These are phyloP conservation scores for Tricholoma furcatifolium DNA, from an alignment of 768 basidiomycete species.

Conservation along the genomic window DNA sequence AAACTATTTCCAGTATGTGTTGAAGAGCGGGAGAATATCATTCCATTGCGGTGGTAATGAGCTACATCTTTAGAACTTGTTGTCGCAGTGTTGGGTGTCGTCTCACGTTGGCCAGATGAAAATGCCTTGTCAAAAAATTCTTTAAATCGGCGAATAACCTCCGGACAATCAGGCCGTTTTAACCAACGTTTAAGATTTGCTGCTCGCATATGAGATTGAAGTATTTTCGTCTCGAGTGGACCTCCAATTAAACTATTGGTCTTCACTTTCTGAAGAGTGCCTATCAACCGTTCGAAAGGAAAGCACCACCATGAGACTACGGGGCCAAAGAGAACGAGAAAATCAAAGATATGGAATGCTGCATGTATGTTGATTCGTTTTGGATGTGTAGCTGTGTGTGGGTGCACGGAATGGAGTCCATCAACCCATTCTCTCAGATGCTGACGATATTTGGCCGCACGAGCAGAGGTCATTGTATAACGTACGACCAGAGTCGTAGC, in stretches of 20 bases:
- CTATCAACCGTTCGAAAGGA: slow-evolving; percentile 34
- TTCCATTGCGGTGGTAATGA: background rate
- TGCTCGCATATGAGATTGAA: background rate
- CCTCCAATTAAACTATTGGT: slow-evolving; percentile 29
- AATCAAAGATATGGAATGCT: slow-evolving; percentile 34
- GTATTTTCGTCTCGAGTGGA: background rate
- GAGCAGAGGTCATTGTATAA: background rate
- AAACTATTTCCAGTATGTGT: background rate
- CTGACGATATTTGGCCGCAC: slow-evolving; percentile 3
- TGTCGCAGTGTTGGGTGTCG: background rate
- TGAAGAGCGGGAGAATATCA: too few relatives aligned
- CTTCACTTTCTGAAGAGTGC: slow-evolving; percentile 29
- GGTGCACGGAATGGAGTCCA: slow-evolving; percentile 20
- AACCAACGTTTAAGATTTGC: background rate
- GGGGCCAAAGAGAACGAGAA: slow-evolving; percentile 32
- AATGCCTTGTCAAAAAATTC: background rate
- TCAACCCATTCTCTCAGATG: slow-evolving; percentile 24
- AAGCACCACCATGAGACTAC: slow-evolving; percentile 36
- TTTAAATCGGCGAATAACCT: background rate
- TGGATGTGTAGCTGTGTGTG: slow-evolving; percentile 14
- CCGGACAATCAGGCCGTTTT: too few relatives aligned
- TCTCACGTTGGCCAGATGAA: background rate
- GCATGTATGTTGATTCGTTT: slow-evolving; percentile 24
- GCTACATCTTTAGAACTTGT: background rate
- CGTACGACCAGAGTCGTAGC: too few relatives aligned